Conservation (phyloP, 495 filamentous ascomycete genomes). For the Aspergillus biplanus region DNA sequence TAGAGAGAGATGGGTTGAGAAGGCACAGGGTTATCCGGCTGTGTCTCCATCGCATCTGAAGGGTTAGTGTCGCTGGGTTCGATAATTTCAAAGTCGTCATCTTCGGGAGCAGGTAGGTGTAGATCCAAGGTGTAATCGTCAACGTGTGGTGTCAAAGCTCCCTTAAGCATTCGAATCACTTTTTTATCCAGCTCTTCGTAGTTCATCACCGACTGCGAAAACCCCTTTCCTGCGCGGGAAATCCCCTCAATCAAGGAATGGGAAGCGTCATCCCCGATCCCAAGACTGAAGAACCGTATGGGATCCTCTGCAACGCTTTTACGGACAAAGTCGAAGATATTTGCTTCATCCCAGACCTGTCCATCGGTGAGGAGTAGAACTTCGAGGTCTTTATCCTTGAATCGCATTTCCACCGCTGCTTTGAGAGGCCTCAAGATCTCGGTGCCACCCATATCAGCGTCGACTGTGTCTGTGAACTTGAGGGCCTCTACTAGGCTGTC, state of each 20-base stretch:
- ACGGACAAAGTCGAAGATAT: conserved; percentile 56
- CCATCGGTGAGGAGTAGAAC: conserved; percentile 74
- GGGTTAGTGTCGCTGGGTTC: conserved; percentile 53
- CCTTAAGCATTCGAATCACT: conserved; percentile 73
- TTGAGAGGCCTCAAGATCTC: conserved; percentile 61
- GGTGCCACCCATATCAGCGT: conserved; percentile 66
- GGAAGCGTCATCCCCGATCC: conserved; percentile 64
- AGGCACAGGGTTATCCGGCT: conserved; percentile 2
- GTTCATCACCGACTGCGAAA: conserved; percentile 61
- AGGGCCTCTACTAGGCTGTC: conserved; percentile 55
- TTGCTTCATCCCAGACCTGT: conserved; percentile 62
- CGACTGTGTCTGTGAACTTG: conserved; percentile 50
- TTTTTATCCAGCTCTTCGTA: conserved; percentile 64
- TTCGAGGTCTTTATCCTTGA: conserved; percentile 58
- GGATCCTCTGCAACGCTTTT: conserved; percentile 43
- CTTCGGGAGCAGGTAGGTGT: conserved; percentile 52
- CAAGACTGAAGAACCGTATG: conserved; percentile 67
- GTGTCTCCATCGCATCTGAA: neutral
- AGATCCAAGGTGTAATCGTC: conserved; percentile 59
- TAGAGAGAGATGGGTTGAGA: conserved; percentile 60
- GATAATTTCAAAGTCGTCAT: conserved; percentile 59
- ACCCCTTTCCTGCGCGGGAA: conserved; percentile 67
- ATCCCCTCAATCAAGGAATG: conserved; percentile 70
- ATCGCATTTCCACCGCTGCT: conserved; percentile 53
- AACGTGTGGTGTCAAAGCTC: conserved; percentile 63